Conservation (phyloP, 306 rosid species). For the Inga laurina region DNA sequence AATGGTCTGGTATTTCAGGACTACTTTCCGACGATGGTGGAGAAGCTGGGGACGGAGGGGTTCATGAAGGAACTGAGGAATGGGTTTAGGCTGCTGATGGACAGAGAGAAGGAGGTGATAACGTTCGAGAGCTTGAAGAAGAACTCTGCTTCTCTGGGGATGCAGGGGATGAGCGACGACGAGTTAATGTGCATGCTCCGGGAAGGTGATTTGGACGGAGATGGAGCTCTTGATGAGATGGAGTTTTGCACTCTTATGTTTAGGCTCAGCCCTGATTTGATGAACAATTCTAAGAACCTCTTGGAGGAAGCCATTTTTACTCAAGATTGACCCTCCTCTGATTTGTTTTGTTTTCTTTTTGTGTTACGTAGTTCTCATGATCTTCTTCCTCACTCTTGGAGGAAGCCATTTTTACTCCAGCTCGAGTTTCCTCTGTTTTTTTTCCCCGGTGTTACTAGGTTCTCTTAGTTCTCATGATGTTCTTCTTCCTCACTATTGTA, state of each 20-base stretch:
- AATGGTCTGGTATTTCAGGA: slow-evolving; percentile 61
- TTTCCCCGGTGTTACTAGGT: not conserved
- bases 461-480: not conserved
- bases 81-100: slow-evolving; percentile 72
- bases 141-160: slow-evolving; percentile 71
- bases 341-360: too few relatives aligned
- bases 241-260: slow-evolving; percentile 89
- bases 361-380: not conserved
- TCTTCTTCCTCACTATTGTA: not conserved
- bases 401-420: slow-evolving; percentile 43
- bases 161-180: slow-evolving; percentile 70
- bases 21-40: slow-evolving; percentile 75
- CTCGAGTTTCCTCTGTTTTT: not conserved
- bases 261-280: slow-evolving; percentile 79
- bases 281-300: slow-evolving; percentile 55
- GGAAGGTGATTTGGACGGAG: slow-evolving; percentile 88
- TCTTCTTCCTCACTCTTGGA: slow-evolving; percentile 35
- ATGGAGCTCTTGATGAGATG: slow-evolving; percentile 74
- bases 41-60: slow-evolving; percentile 68
- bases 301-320: slow-evolving; percentile 54
- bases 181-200: slow-evolving; percentile 69
- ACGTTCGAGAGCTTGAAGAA: slow-evolving; percentile 83
- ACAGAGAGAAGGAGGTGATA: slow-evolving; percentile 59
- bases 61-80: slow-evolving; percentile 74
- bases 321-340: not conserved